Base-by-base conservation (phyloP, 2,329 filamentous ascomycete species). In the Albophoma yamanashiensis region DNA sequence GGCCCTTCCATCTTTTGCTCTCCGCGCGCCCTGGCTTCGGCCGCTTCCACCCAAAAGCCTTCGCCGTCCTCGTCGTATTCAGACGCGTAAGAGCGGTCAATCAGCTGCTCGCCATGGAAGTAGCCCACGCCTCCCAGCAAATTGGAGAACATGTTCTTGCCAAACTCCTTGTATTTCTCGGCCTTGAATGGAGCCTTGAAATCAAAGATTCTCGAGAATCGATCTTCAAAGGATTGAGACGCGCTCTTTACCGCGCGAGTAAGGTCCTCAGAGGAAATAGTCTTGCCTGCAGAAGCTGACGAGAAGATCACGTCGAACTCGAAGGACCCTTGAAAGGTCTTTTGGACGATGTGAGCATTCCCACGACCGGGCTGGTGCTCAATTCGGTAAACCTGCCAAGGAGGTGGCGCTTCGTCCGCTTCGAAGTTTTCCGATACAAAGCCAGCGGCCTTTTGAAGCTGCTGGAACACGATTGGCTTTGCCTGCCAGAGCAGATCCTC, bases 11-110 rank as follows among this genome's bases (percentile, higher is more conserved):
- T 75, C 62, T 85, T 79, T 64, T 92, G 86, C 64, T 84, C 75
- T 59, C 84, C 86, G 61, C 86, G 84, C 31, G 79, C 82, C 61
- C 91, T 83, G 5, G 92, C 93, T 68, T 89, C 87, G 2, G 88
- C 92, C 22, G 94, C 86, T 65, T 95, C 92, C 70, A 94, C 88
- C 92, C 93, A 97, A 75, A 97, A 97, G 0, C 90, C 89, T 74
- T 97, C 94, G 61, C 91, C 90, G 64, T 95, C 91, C 75, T 99
- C 94, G 14, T 96, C 91, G 66, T 97, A 97, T 68, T 96, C 93
- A 12, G 88, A 78, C n/a, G 91, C 91, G 68, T 93, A 90, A 0
- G 92, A 96, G 43, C 92, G 88, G 71, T 99, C 94, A 58, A 96
- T 89, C 27, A 97, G 76, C 40, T 91, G 88, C 61, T 94, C 82